These are phyloP conservation scores for Populus hybrid DNA, from an alignment of 441 rosid species.

Conservation along the genomic window DNA sequence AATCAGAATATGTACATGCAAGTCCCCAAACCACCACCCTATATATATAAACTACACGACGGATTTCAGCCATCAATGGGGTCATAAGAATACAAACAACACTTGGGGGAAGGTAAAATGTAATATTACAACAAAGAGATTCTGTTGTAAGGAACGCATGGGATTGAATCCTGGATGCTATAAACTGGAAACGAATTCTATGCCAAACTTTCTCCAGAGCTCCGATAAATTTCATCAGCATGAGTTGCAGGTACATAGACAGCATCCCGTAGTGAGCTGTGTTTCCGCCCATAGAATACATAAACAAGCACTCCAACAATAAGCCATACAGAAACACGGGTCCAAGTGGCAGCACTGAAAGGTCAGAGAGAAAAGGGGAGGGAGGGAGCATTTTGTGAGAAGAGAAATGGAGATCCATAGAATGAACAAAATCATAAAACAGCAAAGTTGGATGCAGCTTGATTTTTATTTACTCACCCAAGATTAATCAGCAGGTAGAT, in stretches of 20 bases:
- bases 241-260: conserved; percentile 74
- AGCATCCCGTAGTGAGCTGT: conserved; percentile 70
- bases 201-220: conserved; percentile 40
- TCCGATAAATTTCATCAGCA: conserved; percentile 56
- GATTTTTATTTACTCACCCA: conserved; percentile 55
- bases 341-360: conserved; percentile 72
- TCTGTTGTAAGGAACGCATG: conserved; percentile 17
- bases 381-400: not conserved
- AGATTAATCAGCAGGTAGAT: conserved; percentile 79
- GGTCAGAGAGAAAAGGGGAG: not conserved
- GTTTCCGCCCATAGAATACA: conserved; percentile 61
- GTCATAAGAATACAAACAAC: conserved; percentile 13
- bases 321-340: conserved; percentile 82
- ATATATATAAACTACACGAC: conserved; percentile 12
- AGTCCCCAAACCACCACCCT: conserved; percentile 1
- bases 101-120: not conserved
- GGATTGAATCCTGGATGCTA: not conserved
- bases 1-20: conserved; percentile 25
- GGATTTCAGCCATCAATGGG: conserved; percentile 1
- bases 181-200: conserved; percentile 11
- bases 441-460: not conserved
- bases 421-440: not conserved
- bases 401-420: not conserved
- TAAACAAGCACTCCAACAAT: conserved; percentile 65
- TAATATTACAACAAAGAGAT: conserved; percentile 26